Evolutionary conservation across 2,329 filamentous ascomycete species (phyloP).

Genomic region (Claviceps spartinae): DNA sequence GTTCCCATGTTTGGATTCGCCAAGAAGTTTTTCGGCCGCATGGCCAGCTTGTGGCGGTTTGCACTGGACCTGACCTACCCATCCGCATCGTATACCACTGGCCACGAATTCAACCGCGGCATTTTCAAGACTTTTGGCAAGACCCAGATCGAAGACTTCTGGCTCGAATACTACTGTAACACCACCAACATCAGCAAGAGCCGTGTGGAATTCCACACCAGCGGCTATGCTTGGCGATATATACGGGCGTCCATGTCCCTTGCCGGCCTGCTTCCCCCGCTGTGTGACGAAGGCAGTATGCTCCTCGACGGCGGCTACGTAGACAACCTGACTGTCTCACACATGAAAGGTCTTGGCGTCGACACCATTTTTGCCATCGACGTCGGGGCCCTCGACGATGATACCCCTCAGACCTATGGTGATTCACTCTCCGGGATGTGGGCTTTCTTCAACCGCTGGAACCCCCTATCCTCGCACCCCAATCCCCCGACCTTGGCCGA

Average conservation of each 20-base stretch:
- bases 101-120: conserved; percentile 95
- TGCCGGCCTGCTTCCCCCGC: conserved; percentile 77
- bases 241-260: conserved; percentile 94
- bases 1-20: conserved; percentile 93
- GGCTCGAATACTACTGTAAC: conserved; percentile 98
- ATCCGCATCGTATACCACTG: conserved; percentile 91
- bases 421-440: conserved; percentile 91
- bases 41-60: conserved; percentile 99
- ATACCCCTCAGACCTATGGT: conserved; percentile 82
- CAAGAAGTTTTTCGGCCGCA: conserved; percentile 96
- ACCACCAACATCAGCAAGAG: conserved; percentile 97
- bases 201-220: conserved; percentile 82
- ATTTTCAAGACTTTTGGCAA: conserved; percentile 98
- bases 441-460: conserved; percentile 93
- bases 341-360: conserved; percentile 90
- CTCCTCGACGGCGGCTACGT: conserved; percentile 92
- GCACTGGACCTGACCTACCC: conserved; percentile 92
- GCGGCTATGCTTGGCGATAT: conserved; percentile 95
- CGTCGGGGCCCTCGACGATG: conserved; percentile 83
- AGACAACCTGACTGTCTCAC: conserved; percentile 89
- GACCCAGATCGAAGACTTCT: conserved; percentile 96
- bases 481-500: conserved; percentile 93
- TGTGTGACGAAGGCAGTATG: conserved; percentile 96
- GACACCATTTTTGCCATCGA: conserved; percentile 94
- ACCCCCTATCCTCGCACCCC: conserved; percentile 75